Conservation (phyloP, 768 basidiomycete genomes). For the Thelephora aurantiotincta region DNA sequence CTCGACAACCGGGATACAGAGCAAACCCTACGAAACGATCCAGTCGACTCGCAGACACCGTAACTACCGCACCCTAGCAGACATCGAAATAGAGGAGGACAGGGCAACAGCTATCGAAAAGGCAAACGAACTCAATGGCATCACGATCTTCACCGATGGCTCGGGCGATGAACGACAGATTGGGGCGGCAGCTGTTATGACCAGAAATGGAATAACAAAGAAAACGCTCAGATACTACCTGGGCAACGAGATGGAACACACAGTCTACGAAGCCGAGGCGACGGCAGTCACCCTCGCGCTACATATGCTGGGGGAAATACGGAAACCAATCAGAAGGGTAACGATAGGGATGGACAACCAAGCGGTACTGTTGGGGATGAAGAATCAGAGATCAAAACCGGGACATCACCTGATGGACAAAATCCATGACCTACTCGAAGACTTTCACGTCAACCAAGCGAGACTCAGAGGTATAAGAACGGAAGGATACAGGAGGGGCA, state of each 20-base stretch:
- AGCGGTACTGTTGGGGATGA: conserved; percentile 3
- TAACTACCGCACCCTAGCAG: not conserved
- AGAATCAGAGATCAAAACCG: not conserved
- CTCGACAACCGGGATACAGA: not conserved
- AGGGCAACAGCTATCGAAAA: not conserved
- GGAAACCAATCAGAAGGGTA: conserved; percentile 1
- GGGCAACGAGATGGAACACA: conserved; percentile 7
- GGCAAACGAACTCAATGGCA: not conserved
- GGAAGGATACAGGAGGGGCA: not conserved
- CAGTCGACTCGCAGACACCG: not conserved
- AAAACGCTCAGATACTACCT: conserved; percentile 2
- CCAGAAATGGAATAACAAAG: not conserved
- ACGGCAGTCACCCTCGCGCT: conserved; percentile 7
- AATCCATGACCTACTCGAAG: not conserved
- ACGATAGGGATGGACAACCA: conserved; percentile 8
- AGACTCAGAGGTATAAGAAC: not conserved
- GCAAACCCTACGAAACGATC: not conserved
- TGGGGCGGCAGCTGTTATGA: conserved; percentile 8
- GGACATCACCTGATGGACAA: conserved; percentile 5
- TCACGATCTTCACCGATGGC: conserved; percentile 9
- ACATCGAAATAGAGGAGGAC: not conserved
- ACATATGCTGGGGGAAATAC: conserved; percentile 1
- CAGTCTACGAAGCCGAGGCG: conserved; percentile 9
- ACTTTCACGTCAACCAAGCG: not conserved
- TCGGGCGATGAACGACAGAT: conserved; percentile 8